Base-by-base conservation (phyloP, 306 rosid genomes). In the Acacia acuminata region DNA sequence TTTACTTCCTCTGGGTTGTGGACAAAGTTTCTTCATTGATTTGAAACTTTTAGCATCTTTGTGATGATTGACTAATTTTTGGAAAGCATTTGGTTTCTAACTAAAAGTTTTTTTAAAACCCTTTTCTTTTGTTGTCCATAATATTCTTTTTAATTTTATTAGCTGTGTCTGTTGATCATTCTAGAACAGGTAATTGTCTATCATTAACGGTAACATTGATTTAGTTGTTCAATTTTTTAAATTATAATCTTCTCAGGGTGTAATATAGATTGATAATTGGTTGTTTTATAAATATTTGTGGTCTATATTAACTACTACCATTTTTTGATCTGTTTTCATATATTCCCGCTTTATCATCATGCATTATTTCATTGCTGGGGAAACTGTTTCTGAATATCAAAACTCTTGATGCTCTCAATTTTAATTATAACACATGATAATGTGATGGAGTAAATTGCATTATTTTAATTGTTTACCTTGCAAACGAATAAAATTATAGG, bases 1-100 rank as follows among this genome's bases (percentile, higher is more conserved):
- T 48, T 77, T 47, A 27, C 69, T 67, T 34, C 78, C 85, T 70
- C 48, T 34, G n/a, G 63, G 76, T 71, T 76, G 66, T 83, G 63
- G 73, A 25, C 24, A 4, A 63, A 69, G 60, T 63, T 78, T 67
- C 64, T 78, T 75, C 45, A 24, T 51, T 24, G 22, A 38, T 76
- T 87, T 45, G 84, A 48, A 48, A 44, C 8, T 45, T 84, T 64
- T 76, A 55, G 48, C 58, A 64, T 27, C 42, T 36, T 73, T 77
- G 27, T 70, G 79, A 14, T 58, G 48, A 25, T 83, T 58, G 27
- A 58, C 71, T 73, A 12, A 50, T 73, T 53, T 50, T 73, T 63
- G 36, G 65, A 77, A 76, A 68, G 48, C 36, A 19, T 73, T 50
- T 68, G 14, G 24, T 69, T 69, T 73, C 76, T 56, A 68, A 48